Percentiles rank a stretch among this genome's conserved stretches.
Conservation (phyloP, 805 yeast species). For the Sugiyamaella mastotermitis region DNA sequence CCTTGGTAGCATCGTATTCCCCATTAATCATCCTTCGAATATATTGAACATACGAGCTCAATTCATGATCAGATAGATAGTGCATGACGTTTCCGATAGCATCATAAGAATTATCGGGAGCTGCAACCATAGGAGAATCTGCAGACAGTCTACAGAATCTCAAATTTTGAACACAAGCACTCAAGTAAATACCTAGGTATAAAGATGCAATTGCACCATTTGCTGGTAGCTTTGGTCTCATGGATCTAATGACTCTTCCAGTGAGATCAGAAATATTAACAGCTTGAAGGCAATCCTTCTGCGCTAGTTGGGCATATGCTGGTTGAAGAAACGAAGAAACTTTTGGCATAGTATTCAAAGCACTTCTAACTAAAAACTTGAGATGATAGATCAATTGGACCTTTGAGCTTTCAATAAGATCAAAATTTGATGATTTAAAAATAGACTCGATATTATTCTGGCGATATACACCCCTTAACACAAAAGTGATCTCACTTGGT, state of each 20-base stretch:
- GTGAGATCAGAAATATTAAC: not conserved
- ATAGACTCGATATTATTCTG: not conserved
- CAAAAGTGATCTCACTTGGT: not conserved
- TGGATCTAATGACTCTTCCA: not conserved
- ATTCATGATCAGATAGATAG: slow-evolving; percentile 8
- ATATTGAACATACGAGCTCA: slow-evolving; percentile 1
- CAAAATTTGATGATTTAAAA: not conserved
- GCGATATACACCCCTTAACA: not conserved
- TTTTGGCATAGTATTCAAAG: slow-evolving; percentile 1
- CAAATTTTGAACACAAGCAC: slow-evolving; percentile 8
- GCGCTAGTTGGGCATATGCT: slow-evolving; percentile 3
- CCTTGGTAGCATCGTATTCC: not conserved
- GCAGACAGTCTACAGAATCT: slow-evolving; percentile 6
- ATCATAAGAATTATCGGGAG: slow-evolving; percentile 10
- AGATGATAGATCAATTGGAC: not conserved
- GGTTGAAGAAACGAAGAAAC: slow-evolving; percentile 4
- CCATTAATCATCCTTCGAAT: slow-evolving; percentile 1
- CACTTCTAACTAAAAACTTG: slow-evolving; percentile 4
- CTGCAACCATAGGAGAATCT: slow-evolving; percentile 5
- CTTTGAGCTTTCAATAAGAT: not conserved
- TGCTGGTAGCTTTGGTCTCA: not conserved
- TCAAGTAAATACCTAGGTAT: slow-evolving; percentile 4
- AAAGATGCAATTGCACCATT: not conserved
- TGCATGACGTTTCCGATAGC: slow-evolving; percentile 12
- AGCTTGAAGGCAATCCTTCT: not conserved